Percentiles rank a stretch among this genome's conserved stretches.
Evolutionary conservation across 148 eudicot species (phyloP).

Genomic region (Nepenthes mirabilis): DNA sequence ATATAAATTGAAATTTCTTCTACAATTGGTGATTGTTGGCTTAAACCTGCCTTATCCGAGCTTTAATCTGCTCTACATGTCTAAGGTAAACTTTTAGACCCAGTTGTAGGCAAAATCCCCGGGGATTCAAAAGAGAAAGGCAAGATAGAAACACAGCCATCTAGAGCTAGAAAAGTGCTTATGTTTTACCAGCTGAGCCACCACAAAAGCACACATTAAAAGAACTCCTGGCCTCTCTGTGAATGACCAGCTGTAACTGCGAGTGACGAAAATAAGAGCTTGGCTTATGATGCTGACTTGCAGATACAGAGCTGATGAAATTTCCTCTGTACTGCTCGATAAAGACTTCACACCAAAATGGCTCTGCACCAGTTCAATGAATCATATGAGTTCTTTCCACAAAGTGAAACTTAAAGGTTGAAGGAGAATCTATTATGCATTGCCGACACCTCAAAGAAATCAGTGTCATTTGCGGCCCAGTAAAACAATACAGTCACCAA

Average conservation of each 20-base stretch:
- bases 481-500: slow-evolving; percentile 63
- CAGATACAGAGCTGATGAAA: slow-evolving; percentile 63
- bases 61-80: too few species aligned
- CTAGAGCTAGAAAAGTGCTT: slow-evolving; percentile 1
- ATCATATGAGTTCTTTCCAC: neutral
- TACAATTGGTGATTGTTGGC: too few species aligned
- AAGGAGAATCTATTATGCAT: slow-evolving; percentile 3
- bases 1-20: too few species aligned
- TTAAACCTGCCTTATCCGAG: too few species aligned
- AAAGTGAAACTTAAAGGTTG: neutral
- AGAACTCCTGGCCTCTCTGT: slow-evolving; percentile 64
- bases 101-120: neutral
- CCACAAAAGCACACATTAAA: slow-evolving; percentile 53
- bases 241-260: slow-evolving; percentile 74
- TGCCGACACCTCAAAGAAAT: slow-evolving; percentile 47
- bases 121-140: neutral
- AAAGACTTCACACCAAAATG: slow-evolving; percentile 44
- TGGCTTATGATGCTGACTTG: slow-evolving; percentile 83
- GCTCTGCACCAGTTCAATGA: slow-evolving; percentile 18
- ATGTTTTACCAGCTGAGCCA: slow-evolving; percentile 53
- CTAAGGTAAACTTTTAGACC: too few species aligned
- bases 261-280: slow-evolving; percentile 78
- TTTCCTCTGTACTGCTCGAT: slow-evolving; percentile 32
- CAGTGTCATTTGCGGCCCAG: slow-evolving; percentile 38
- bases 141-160: neutral